These are phyloP conservation scores for Inga oerstediana DNA, from an alignment of 306 rosid species.

Conservation along the genomic window DNA sequence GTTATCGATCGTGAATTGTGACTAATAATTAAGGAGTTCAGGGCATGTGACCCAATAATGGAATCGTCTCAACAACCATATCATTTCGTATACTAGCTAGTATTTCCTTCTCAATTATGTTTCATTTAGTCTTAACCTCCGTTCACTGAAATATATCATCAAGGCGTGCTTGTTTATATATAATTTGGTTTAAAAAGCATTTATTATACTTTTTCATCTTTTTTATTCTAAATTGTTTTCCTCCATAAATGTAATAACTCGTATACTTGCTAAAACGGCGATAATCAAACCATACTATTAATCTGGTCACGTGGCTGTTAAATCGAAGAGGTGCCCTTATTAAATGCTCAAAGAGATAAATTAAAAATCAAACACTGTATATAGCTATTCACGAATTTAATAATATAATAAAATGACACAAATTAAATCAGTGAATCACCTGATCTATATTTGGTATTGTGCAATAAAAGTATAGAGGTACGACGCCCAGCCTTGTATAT, in stretches of 20 bases:
- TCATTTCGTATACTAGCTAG: background rate
- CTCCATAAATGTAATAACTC: background rate
- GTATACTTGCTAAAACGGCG: background rate
- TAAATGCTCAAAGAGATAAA: background rate
- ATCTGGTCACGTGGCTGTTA: background rate
- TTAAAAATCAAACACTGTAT: no score
- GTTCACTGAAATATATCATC: background rate
- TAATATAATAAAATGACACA: no score
- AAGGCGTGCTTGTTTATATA: background rate
- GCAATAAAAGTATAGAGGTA: no score
- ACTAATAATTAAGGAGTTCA: conserved; percentile 35
- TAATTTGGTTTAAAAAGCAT: background rate
- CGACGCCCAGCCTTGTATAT: no score
- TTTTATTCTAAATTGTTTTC: background rate
- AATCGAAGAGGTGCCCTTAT: background rate
- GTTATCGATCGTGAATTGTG: conserved; percentile 33
- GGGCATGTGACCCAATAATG: conserved; percentile 52
- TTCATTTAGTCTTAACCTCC: background rate
- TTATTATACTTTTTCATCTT: no score
- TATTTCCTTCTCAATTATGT: background rate
- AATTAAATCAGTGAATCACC: no score
- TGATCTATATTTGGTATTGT: no score
- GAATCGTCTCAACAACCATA: conserved; percentile 38
- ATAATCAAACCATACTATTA: no score
- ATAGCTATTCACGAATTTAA: no score